Evolutionary conservation across 2,329 filamentous ascomycete species (phyloP), one percentile per base, ranked within the genome.

Genomic region (Conoideocrella luteorostrata): DNA sequence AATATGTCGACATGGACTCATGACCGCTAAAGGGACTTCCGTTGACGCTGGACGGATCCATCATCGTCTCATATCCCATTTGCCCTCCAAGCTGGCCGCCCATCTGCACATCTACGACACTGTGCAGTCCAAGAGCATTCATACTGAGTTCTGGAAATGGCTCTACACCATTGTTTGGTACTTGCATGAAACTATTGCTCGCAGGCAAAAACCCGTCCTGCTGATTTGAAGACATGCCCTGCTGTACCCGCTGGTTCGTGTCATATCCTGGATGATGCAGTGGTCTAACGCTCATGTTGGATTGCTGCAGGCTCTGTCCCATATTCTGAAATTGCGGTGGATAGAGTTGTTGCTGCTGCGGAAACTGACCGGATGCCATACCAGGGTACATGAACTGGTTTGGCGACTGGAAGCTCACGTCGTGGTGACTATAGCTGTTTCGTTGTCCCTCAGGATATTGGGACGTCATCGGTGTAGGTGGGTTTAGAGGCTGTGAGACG

Each of bases 1-100:
- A 54, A 47, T 62, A 67, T 7, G 59, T 59, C 24, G 63, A 65
- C 22, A 54, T 46, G 4, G 62, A 61, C 32, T 61, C 64, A 34
- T 65, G 62, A 5, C 60, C 63, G 37, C 60, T 61, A 34, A 62
- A 67, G 4, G 63, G 61, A 46, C 62, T 65, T n/a, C 54, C 58
- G 41, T 61, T 57, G 11, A 55, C 56, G 36, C 58, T 63, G 23
- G 56, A 56, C n/a, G 58, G 54, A 28, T 57, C 55, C 43, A 63
- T 53, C 40, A 62, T 58, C 26, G 54, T 48, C 9, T 60, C 60
- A 41, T 62, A 64, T 12, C 47, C 50, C 50, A 65, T 28, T 18
- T 39, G 39, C 5, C 23, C 24, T 11, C 33, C 33, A 21, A 47
- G 47, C 28, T 58, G 60, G 11, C 54, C 45, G 11, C 44, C 50